A percentile compares a stretch with the other conserved stretches of the same genome.
phyloP scores from a whole-genome alignment of 306 rosid genomes.

The Dicorynia guianensis region DNA sequence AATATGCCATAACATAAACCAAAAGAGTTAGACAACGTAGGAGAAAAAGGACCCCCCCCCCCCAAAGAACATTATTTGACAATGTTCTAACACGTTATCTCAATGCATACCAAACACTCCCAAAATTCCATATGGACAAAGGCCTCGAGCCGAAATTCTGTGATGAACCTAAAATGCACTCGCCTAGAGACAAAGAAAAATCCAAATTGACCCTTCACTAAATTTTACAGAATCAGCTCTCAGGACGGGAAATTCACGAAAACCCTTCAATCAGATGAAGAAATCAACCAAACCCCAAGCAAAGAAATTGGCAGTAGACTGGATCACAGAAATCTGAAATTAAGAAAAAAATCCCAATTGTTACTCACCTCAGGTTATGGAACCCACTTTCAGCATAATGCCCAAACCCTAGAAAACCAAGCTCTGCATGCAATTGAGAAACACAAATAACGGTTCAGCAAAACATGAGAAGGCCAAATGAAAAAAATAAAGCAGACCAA shows the following conservation, averaged over 20 bases:
- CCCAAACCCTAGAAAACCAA: slow-evolving; percentile 50
- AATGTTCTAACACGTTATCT: background rate
- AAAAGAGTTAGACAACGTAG: slow-evolving; percentile 5
- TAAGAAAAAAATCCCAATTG: slow-evolving; percentile 26
- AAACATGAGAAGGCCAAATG: slow-evolving; percentile 6
- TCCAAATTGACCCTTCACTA: slow-evolving; percentile 39
- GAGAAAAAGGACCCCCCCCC: background rate
- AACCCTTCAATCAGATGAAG: slow-evolving; percentile 35
- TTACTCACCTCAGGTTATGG: slow-evolving; percentile 45
- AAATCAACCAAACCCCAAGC: slow-evolving; percentile 28
- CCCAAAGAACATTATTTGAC: slow-evolving; percentile 11
- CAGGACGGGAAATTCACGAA: slow-evolving; percentile 32
- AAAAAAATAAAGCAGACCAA: slow-evolving; percentile 17
- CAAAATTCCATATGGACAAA: slow-evolving; percentile 44
- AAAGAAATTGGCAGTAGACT: slow-evolving; percentile 29
- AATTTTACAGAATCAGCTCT: slow-evolving; percentile 40
- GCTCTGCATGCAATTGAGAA: slow-evolving; percentile 43
- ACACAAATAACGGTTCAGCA: slow-evolving; percentile 45
- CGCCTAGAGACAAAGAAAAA: slow-evolving; percentile 35
- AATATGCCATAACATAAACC: background rate
- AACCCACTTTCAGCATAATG: slow-evolving; percentile 31
- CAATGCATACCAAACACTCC: slow-evolving; percentile 24
- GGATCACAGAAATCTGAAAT: slow-evolving; percentile 46
- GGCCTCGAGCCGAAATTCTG: slow-evolving; percentile 32
- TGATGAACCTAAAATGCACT: slow-evolving; percentile 20